phyloP scores from a whole-genome alignment of 306 rosid species.

The Luffa acutangula region DNA sequence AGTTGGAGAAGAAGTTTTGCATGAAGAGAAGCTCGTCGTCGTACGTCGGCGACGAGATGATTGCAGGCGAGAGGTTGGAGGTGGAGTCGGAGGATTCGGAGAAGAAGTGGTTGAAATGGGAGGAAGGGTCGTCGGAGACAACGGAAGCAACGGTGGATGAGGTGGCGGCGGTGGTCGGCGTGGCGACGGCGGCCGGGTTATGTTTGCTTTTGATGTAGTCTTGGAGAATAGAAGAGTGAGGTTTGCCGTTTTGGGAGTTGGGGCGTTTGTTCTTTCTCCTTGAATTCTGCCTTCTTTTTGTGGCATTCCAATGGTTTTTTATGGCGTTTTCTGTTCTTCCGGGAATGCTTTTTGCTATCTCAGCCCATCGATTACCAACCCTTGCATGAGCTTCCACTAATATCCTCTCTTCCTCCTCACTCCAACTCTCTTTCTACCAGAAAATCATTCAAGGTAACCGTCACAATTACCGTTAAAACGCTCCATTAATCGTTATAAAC shows the following conservation, averaged over 20 bases:
- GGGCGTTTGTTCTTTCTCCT: conserved; percentile 55
- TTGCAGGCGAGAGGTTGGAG: conserved; percentile 12
- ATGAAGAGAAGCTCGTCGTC: conserved; percentile 64
- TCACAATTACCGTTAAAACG: not conserved
- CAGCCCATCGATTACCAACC: conserved; percentile 81
- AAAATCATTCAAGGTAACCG: not conserved
- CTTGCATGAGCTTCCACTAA: conserved; percentile 51
- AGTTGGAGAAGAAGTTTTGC: conserved; percentile 37
- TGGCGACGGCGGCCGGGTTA: not conserved
- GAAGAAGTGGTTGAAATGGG: conserved; percentile 7
- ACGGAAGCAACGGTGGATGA: conserved; percentile 5
- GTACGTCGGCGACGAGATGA: conserved; percentile 15
- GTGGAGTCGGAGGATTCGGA: conserved; percentile 27
- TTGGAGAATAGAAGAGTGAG: conserved; percentile 56
- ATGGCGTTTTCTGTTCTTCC: conserved; percentile 88
- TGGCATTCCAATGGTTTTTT: conserved; percentile 94
- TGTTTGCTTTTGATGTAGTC: conserved; percentile 46
- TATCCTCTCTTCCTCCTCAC: conserved; percentile 63
- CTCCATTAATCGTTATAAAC: not conserved
- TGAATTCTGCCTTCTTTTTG: conserved; percentile 74
- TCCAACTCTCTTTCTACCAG: conserved; percentile 66
- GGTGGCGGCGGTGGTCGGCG: not conserved
- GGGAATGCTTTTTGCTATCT: conserved; percentile 59
- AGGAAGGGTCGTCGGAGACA: conserved; percentile 13
- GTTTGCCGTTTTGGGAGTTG: conserved; percentile 24